Evolutionary conservation across 2,329 filamentous ascomycete species (phyloP).

Genomic region (Alternaria sp.): DNA sequence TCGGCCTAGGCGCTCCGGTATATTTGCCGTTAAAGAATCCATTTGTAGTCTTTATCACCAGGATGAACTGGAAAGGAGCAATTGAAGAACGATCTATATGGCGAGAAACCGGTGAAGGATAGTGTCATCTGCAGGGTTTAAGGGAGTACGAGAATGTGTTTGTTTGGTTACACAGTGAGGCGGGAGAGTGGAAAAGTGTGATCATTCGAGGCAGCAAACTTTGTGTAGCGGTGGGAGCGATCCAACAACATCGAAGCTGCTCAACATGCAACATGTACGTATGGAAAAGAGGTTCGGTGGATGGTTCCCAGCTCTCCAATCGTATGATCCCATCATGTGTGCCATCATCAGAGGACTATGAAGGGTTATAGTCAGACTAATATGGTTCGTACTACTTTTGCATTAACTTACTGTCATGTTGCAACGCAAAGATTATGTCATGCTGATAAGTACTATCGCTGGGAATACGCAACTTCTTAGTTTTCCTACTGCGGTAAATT

Average conservation of each 20-base stretch:
- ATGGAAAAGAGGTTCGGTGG: not conserved
- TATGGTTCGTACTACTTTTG: not conserved
- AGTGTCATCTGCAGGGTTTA: not conserved
- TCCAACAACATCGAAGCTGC: not conserved
- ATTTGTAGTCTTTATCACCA: not conserved
- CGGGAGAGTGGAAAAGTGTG: not conserved
- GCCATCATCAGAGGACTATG: not conserved
- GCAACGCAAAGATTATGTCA: not conserved
- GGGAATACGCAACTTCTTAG: not conserved
- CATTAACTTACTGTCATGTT: not conserved
- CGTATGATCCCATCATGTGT: not conserved
- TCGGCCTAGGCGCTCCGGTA: slow-evolving; percentile 6
- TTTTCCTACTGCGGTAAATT: not conserved
- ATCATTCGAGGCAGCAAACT: not conserved
- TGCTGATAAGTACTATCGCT: too few species aligned
- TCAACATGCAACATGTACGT: not conserved
- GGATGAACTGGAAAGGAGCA: not conserved
- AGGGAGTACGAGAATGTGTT: not conserved
- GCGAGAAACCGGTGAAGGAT: slow-evolving; percentile 1
- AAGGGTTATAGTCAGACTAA: not conserved
- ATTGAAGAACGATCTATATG: not conserved
- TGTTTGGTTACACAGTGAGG: slow-evolving; percentile 2
- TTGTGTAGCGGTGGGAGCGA: not conserved
- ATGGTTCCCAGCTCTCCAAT: not conserved
- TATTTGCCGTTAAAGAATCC: not conserved